Base-by-base conservation (phyloP, 495 filamentous ascomycete species). In the Aspergillus panamensis region DNA sequence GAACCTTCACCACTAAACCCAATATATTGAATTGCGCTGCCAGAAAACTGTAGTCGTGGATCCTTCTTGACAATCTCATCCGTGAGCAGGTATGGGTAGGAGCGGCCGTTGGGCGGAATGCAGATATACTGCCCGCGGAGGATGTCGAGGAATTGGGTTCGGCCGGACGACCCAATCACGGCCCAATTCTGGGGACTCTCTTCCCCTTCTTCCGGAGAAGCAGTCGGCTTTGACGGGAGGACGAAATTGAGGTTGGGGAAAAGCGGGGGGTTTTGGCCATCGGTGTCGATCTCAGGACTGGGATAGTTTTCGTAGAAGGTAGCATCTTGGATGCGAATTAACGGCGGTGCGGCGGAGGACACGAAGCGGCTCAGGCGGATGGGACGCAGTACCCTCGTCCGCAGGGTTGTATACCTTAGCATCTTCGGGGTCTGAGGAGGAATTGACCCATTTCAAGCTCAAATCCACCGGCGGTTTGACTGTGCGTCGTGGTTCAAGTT, bases 281-380 rank as follows among this genome's bases (percentile, higher is more conserved):
- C 69, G 37, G 66, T 56, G 19, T 66, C 50, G 40, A 66, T 63
- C 39, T 78, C 63, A 25, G 78, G 72, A 20, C 76, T 77, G 13
- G 90, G 91, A 69, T 92, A 88, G 45, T 85, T 81, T 16, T 87
- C 84, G 72, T 94, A 93, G 67, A 96, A 96, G 3, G 88, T 90
- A 58, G 77, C 90, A 72, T 90, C 81, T 60, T 80, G 55, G 65
- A 96, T 92, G 57, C 74, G 77, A 51, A 96, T 84, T 45, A 96
- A 77, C 8, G 89, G 87, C 21, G 74, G 63, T 3, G 71, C 13
- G 12, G 48, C 8, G n/a, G 65, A 63, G 16, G 62, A 63, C 19
- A 55, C 39, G 29, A 37, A 25, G 14, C 35, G 54, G 7, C 51
- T 31, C n/a, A 51, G 31, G 25, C 37, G 30, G 44, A 32, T 43